Conservation (phyloP, 768 basidiomycete genomes). For the Macrocybe gigantea region DNA sequence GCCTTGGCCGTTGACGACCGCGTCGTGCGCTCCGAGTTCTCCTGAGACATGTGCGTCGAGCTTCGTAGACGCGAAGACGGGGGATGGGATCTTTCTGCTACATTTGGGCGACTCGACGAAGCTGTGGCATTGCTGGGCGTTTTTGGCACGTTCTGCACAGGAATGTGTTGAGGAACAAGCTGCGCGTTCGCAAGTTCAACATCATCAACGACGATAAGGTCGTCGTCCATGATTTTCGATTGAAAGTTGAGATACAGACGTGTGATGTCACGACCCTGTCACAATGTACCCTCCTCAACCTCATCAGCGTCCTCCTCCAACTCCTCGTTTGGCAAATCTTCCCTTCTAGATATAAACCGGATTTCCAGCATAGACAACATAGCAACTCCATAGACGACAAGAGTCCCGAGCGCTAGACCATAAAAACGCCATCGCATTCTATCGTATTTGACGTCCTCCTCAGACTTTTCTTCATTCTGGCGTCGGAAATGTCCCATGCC, state of each 20-base stretch:
- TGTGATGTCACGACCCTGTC: background rate
- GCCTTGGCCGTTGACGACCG: slow-evolving; percentile 46
- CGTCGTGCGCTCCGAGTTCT: slow-evolving; percentile 45
- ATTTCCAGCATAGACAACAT: slow-evolving; percentile 9
- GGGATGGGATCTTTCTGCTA: slow-evolving; percentile 18
- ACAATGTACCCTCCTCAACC: background rate
- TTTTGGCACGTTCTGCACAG: too few species aligned
- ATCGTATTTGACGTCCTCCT: slow-evolving; percentile 41
- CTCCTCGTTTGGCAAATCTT: slow-evolving; percentile 2
- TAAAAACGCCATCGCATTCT: slow-evolving; percentile 51
- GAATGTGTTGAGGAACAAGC: slow-evolving; percentile 25
- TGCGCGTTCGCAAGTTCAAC: slow-evolving; percentile 32
- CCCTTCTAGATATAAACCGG: slow-evolving; percentile 1
- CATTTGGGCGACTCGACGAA: slow-evolving; percentile 7
- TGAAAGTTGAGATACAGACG: background rate
- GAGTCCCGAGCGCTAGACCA: slow-evolving; percentile 35
- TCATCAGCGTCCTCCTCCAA: slow-evolving; percentile 4
- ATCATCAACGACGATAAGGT: slow-evolving; percentile 60
- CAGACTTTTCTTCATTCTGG: slow-evolving; percentile 17
- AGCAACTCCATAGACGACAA: slow-evolving; percentile 31
- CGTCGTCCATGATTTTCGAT: slow-evolving; percentile 42
- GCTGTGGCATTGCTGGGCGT: slow-evolving; percentile 1
- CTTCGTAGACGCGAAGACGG: slow-evolving; percentile 29
- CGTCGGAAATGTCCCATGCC: slow-evolving; percentile 12
- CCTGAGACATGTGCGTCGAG: slow-evolving; percentile 19